phyloP scores from a whole-genome alignment of 805 yeast species.

The Saccharomycopsis selenospora region DNA sequence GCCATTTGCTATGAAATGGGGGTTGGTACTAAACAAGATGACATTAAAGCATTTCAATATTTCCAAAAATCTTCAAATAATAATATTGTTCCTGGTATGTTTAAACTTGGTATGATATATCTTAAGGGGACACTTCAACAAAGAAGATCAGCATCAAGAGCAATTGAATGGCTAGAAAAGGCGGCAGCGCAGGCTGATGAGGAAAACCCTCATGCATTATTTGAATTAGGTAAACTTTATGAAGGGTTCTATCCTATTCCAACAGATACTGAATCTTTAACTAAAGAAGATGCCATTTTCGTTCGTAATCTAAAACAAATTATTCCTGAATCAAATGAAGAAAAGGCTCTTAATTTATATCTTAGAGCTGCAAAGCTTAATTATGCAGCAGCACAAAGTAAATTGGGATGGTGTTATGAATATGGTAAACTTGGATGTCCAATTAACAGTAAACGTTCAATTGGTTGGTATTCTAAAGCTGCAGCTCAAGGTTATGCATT shows the following conservation, averaged over 20 bases:
- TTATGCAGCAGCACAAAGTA: conserved; percentile 61
- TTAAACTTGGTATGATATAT: conserved; percentile 61
- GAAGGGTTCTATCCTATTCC: conserved; percentile 36
- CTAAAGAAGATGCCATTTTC: conserved; percentile 27
- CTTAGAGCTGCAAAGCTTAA: conserved; percentile 52
- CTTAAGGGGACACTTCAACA: conserved; percentile 41
- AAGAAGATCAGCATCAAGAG: conserved; percentile 34
- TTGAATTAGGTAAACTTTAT: conserved; percentile 49
- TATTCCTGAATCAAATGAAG: conserved; percentile 30
- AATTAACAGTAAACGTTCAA: conserved; percentile 48
- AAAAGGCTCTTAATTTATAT: conserved; percentile 44
- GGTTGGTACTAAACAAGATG: conserved; percentile 41
- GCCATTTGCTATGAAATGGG: conserved; percentile 70
- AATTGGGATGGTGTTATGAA: conserved; percentile 66
- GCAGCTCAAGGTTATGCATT: conserved; percentile 59
- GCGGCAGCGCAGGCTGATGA: conserved; percentile 39
- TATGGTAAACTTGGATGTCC: conserved; percentile 52
- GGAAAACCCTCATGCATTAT: conserved; percentile 48
- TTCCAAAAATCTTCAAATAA: conserved; percentile 55
- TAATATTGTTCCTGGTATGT: conserved; percentile 62
- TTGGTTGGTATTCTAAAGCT: conserved; percentile 69
- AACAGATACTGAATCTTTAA: conserved; percentile 21
- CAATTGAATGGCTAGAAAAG: conserved; percentile 44
- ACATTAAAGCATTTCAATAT: conserved; percentile 42
- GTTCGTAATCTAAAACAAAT: conserved; percentile 29